These are phyloP conservation scores for Beauveria pseudobassiana DNA, from an alignment of 2,329 filamentous ascomycete genomes.

Conservation along the genomic window DNA sequence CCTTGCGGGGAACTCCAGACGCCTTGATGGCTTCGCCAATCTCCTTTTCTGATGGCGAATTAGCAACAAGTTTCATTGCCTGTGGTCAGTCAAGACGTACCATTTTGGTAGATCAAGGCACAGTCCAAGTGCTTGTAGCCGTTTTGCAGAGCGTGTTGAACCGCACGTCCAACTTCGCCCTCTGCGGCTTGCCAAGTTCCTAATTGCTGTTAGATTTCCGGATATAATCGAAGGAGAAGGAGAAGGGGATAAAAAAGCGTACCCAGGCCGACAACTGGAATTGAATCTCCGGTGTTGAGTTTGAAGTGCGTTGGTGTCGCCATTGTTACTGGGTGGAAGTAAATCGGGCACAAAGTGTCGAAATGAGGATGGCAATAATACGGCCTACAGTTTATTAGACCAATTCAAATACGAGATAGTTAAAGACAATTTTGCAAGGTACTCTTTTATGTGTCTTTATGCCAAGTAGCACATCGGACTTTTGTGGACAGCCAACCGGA, in stretches of 20 bases:
- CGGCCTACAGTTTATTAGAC: no score
- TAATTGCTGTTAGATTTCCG: slow-evolving; percentile 18
- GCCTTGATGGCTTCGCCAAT: slow-evolving; percentile 71
- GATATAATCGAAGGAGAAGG: not conserved
- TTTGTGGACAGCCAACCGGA: not conserved
- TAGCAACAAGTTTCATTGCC: not conserved
- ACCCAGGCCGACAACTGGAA: not conserved
- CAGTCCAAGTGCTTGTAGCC: slow-evolving; percentile 60
- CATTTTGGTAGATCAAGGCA: slow-evolving; percentile 72
- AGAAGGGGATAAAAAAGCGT: not conserved
- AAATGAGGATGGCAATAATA: not conserved
- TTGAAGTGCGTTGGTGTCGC: not conserved
- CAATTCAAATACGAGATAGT: not conserved
- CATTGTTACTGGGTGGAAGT: not conserved
- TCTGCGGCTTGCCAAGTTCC: slow-evolving; percentile 59
- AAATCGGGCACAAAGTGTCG: not conserved
- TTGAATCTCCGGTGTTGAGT: not conserved
- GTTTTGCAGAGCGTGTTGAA: slow-evolving; percentile 48
- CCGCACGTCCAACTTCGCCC: slow-evolving; percentile 50
- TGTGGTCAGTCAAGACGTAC: not conserved
- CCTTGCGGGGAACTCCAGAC: slow-evolving; percentile 40
- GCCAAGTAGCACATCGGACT: not conserved
- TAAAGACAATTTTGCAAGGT: not conserved
- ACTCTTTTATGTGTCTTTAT: not conserved
- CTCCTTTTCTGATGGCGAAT: slow-evolving; percentile 47